Base-by-base conservation (phyloP, 257 asterid species). In the Rehmannia glutinosa region DNA sequence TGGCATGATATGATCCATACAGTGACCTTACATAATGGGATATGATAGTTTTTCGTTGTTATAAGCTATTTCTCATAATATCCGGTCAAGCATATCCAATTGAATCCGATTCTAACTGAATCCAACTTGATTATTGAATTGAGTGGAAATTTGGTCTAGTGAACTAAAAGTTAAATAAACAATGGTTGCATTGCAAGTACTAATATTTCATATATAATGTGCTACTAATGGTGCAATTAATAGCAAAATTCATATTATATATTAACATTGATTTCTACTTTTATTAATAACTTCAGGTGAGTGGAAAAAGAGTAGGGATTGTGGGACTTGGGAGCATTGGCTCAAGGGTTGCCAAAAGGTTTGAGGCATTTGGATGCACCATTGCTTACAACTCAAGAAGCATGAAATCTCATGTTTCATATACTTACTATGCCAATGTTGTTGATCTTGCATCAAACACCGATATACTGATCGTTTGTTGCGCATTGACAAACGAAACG, bases 301-400 rank as follows among this genome's bases (percentile, higher is more conserved):
- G 87, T 5, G 89, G 87, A 30, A 91, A 88, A 57, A 86, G 87
- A 56, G 91, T 88, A 1, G 97, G 95, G 24, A 84, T 91, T 30
- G 84, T 88, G 2, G 96, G 97, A 25, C 70, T 88, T 4, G 97
- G 95, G 20, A 80, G 80, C 81, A 91, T 86, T n/a, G 89, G 96
- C 2, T 68, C 52, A 10, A 83, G 88, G 77, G 68, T 88, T 0
- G 80, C 84, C 27, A 86, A 65, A 68, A 81, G 95, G 64, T 74
- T 91, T 1, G 83, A 82, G 69, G 91, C 81, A 33, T 83, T 88
- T 10, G 80, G 76, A 5, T 88, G 97, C 83, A 62, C 15, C 73
- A 80, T 91, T 55, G 76, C 91, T 25, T 91, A 86, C 81, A 86
- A 33, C 69, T 84, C 96, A 11, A 88, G 84, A 68, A 82, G 66